A percentile compares a stretch with the other conserved stretches of the same genome.
These are phyloP conservation scores for Alliaria petiolata DNA, from an alignment of 345 rosid species.

Conservation along the genomic window DNA sequence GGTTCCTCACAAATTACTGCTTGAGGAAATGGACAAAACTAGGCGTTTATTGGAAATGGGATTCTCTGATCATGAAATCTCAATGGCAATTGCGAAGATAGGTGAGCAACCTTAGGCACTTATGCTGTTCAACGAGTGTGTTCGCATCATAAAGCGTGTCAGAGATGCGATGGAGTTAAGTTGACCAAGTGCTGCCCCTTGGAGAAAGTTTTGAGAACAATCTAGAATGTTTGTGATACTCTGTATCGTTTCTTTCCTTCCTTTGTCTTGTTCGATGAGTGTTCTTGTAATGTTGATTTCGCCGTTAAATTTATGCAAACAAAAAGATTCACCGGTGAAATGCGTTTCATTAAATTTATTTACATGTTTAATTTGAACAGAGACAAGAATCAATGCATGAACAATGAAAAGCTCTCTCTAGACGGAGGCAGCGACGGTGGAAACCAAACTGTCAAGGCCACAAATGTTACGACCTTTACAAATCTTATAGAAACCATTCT, in stretches of 20 bases:
- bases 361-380: not conserved
- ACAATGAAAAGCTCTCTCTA: not conserved
- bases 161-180: slow-evolving; percentile 38
- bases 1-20: slow-evolving; percentile 52
- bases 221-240: too few species aligned
- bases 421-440: slow-evolving; percentile 66
- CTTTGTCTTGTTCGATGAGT: not conserved
- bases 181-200: not conserved
- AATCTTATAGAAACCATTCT: slow-evolving; percentile 70
- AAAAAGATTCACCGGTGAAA: too few species aligned
- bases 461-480: slow-evolving; percentile 78
- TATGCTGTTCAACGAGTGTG: slow-evolving; percentile 65
- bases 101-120: too few species aligned
- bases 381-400: not conserved
- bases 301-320: too few species aligned
- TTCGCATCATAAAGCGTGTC: slow-evolving; percentile 57
- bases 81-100: slow-evolving; percentile 71
- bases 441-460: slow-evolving; percentile 84
- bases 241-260: too few species aligned
- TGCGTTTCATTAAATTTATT: not conserved
- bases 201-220: too few species aligned
- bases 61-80: slow-evolving; percentile 74
- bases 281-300: not conserved
- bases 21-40: slow-evolving; percentile 74
- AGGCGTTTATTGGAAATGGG: slow-evolving; percentile 82